Evolutionary conservation across 2,329 filamentous ascomycete species (phyloP).

Genomic region (Fusarium sp.): DNA sequence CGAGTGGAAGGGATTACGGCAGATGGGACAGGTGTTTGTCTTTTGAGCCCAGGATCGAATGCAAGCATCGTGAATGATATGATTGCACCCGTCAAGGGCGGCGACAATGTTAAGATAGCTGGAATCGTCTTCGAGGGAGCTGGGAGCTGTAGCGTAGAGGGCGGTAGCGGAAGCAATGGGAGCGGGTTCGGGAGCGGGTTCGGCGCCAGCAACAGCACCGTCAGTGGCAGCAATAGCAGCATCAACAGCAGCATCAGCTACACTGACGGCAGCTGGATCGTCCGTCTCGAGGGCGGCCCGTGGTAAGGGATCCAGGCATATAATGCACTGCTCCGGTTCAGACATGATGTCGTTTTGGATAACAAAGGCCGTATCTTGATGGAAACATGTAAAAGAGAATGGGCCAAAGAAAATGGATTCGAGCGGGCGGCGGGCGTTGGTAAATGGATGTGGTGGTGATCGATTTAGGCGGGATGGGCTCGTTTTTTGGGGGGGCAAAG

Average conservation of each 20-base stretch:
- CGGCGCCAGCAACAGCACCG: slow-evolving; percentile 36
- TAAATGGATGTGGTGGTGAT: slow-evolving; percentile 36
- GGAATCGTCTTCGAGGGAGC: slow-evolving; percentile 43
- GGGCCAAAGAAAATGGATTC: slow-evolving; percentile 34
- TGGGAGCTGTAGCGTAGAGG: slow-evolving; percentile 30
- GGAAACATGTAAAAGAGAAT: slow-evolving; percentile 57
- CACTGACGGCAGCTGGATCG: slow-evolving; percentile 31
- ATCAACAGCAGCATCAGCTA: slow-evolving; percentile 35
- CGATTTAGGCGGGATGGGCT: slow-evolving; percentile 26
- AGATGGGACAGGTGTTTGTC: slow-evolving; percentile 98
- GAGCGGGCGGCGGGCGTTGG: slow-evolving; percentile 37
- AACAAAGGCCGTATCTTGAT: slow-evolving; percentile 49
- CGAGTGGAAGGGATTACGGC: slow-evolving; percentile 87
- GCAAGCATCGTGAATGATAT: slow-evolving; percentile 91
- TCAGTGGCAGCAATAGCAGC: slow-evolving; percentile 25
- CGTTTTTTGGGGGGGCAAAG: slow-evolving; percentile 30
- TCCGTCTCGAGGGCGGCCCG: slow-evolving; percentile 41
- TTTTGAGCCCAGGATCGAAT: slow-evolving; percentile 94
- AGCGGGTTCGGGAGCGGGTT: slow-evolving; percentile 33
- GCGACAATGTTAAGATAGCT: slow-evolving; percentile 60
- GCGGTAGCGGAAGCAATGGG: slow-evolving; percentile 35
- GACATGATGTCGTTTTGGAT: slow-evolving; percentile 56
- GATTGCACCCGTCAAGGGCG: slow-evolving; percentile 77
- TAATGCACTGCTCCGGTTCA: slow-evolving; percentile 71
- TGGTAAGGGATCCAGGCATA: slow-evolving; percentile 69